Evolutionary conservation across 805 yeast genomes (phyloP).

Genomic region (Kazachstania kunashirensis): DNA sequence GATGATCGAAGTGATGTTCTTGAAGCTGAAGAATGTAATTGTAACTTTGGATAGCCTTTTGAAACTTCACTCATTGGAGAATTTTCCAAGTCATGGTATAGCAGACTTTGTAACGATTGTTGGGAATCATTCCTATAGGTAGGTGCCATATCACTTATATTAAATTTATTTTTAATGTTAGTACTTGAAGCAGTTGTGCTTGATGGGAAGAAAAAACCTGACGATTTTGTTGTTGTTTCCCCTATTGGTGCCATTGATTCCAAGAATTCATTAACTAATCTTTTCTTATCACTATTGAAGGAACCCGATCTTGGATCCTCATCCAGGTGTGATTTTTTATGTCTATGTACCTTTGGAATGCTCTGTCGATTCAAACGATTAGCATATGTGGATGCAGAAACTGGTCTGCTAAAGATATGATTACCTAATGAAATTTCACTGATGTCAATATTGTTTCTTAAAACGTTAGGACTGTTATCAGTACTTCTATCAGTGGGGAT

Average conservation of each 20-base stretch:
- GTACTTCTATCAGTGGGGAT: background rate
- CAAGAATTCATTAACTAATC: conserved; percentile 23
- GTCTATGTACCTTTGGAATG: conserved; percentile 3
- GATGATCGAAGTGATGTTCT: background rate
- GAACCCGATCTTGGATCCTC: conserved; percentile 2
- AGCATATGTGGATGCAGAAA: background rate
- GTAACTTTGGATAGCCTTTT: background rate
- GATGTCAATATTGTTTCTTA: background rate
- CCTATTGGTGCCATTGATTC: conserved; percentile 19
- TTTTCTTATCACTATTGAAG: conserved; percentile 15
- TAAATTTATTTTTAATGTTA: background rate
- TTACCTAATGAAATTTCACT: conserved; percentile 2
- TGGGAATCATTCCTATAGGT: conserved; percentile 4
- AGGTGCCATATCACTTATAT: background rate
- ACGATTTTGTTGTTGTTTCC: conserved; percentile 4
- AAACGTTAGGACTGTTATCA: background rate
- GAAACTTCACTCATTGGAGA: background rate
- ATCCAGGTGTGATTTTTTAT: background rate
- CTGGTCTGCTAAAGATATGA: background rate
- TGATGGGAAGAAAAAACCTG: background rate
- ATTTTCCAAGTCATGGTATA: conserved; percentile 17
- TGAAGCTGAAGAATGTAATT: background rate
- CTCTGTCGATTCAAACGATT: too few relatives aligned
- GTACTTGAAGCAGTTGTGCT: background rate
- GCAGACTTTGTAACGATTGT: conserved; percentile 16